Conservation (phyloP, 208 protist genomes). For the Leishmania tarentolae region DNA sequence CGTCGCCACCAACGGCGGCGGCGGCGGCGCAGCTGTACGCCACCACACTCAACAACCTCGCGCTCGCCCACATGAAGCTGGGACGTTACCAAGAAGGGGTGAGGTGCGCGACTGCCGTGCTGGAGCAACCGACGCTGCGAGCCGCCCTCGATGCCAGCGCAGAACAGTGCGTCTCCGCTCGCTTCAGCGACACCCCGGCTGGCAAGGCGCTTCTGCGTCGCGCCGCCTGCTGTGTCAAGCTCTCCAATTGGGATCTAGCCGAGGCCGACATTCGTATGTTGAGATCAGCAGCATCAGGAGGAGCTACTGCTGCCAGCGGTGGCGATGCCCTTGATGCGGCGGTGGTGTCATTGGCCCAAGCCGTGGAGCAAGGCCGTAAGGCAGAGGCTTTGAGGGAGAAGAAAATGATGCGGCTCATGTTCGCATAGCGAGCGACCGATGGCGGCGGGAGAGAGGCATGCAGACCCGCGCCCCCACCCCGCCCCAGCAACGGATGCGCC, state of each 20-base stretch:
- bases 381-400: conserved; percentile 32
- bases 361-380: conserved; percentile 24
- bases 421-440: conserved; percentile 21
- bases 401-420: conserved; percentile 72
- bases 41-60: conserved; percentile 58
- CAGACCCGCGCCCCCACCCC: neutral
- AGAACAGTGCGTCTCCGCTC: neutral
- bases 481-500: neutral
- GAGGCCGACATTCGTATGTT: conserved; percentile 30
- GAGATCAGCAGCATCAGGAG: neutral
- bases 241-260: conserved; percentile 36
- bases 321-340: conserved; percentile 17
- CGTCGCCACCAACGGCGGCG: neutral
- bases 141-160: conserved; percentile 14
- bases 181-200: conserved; percentile 15
- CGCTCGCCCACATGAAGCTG: conserved; percentile 49
- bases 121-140: conserved; percentile 27
- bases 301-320: neutral
- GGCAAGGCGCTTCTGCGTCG: conserved; percentile 72
- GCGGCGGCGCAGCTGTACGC: conserved; percentile 38
- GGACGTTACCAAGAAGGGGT: conserved; percentile 51
- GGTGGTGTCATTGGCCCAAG: conserved; percentile 17
- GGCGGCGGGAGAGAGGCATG: neutral
- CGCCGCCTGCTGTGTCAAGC: conserved; percentile 38
- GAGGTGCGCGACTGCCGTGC: conserved; percentile 41